Conservation (phyloP, 257 asterid species). For the Ilex asprella region DNA sequence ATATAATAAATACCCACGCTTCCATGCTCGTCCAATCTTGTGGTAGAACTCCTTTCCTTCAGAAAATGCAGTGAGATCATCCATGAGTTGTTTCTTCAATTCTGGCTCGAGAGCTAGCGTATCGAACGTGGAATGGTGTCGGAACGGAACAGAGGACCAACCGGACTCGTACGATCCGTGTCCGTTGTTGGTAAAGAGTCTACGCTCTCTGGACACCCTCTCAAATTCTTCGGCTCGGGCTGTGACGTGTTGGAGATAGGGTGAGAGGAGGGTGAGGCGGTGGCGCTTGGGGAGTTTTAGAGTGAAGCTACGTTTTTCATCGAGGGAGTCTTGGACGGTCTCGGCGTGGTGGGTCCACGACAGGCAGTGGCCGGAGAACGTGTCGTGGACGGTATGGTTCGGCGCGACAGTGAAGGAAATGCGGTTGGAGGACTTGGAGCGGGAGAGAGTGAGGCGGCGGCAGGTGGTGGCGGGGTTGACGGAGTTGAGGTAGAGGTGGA, state of each 20-base stretch:
- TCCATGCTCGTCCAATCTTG: conserved; percentile 49
- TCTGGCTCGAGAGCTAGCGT: conserved; percentile 55
- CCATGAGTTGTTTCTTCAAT: conserved; percentile 24
- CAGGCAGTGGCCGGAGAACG: conserved; percentile 30
- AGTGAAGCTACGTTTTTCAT: conserved; percentile 43
- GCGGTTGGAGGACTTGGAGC: conserved; percentile 34
- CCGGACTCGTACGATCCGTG: conserved; percentile 41
- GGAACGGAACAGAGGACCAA: conserved; percentile 51
- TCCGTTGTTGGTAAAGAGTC: conserved; percentile 46
- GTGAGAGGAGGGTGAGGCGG: conserved; percentile 19
- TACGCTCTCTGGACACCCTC: conserved; percentile 35
- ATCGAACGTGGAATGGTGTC: conserved; percentile 50
- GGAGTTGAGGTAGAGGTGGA: conserved; percentile 38
- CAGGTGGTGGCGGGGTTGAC: conserved; percentile 38
- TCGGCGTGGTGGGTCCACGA: conserved; percentile 51
- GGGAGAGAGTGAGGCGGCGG: conserved; percentile 46
- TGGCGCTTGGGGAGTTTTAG: conserved; percentile 42
- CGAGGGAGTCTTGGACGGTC: conserved; percentile 32
- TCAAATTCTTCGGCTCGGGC: conserved; percentile 37
- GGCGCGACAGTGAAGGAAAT: conserved; percentile 48
- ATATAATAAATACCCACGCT: conserved; percentile 44
- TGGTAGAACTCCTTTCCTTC: conserved; percentile 35
- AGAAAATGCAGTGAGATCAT: conserved; percentile 27
- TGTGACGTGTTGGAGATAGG: conserved; percentile 36
- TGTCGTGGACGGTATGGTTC: conserved; percentile 36